These are phyloP conservation scores for Cornus kousa DNA, from an alignment of 148 eudicot genomes.

Conservation along the genomic window DNA sequence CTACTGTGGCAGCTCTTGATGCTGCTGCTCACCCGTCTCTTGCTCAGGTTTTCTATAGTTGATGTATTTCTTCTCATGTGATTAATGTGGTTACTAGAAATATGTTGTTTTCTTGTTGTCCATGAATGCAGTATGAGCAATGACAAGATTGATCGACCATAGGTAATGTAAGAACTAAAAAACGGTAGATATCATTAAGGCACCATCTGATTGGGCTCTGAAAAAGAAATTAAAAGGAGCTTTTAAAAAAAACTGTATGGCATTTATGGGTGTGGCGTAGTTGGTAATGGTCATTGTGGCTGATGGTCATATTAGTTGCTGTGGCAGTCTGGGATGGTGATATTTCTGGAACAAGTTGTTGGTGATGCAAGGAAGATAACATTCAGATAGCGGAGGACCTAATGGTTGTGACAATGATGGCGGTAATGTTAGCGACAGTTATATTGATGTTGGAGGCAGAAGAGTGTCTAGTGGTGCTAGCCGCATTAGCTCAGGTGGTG, in stretches of 20 bases:
- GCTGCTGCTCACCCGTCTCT: slow-evolving; percentile 90
- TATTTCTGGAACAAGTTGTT: no score
- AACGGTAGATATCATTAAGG: no score
- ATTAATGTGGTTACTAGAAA: background rate
- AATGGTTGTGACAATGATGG: no score
- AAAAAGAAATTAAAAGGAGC: no score
- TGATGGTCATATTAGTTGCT: background rate
- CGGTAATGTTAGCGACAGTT: no score
- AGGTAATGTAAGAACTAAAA: background rate
- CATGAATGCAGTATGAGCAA: background rate
- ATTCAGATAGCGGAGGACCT: no score
- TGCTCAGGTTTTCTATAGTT: slow-evolving; percentile 61
- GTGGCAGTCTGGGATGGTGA: background rate
- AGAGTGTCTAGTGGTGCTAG: no score
- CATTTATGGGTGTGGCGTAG: background rate
- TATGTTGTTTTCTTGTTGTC: background rate
- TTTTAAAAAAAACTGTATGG: background rate
- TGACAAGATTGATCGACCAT: background rate
- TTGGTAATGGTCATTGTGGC: background rate
- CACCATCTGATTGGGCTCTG: no score
- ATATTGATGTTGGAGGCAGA: no score
- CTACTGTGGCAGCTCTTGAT: slow-evolving; percentile 94
- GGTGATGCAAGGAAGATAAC: no score
- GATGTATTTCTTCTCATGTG: background rate
- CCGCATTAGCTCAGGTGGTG: no score